phyloP scores from a whole-genome alignment of 169 alveolate genomes.

The Besnoitia besnoiti region DNA sequence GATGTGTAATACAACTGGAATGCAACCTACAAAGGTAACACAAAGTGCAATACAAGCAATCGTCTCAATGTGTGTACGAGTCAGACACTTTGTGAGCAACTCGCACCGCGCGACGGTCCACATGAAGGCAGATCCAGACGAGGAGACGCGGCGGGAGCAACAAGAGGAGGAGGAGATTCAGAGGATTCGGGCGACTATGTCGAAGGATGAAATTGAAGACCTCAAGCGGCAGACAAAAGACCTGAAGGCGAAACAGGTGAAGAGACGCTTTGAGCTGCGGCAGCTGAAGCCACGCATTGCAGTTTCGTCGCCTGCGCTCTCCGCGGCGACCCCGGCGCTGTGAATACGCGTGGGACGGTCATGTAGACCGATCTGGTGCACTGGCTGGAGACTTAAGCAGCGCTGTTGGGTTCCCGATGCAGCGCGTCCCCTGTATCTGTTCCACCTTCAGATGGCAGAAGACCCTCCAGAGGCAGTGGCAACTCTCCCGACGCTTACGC shows the following conservation, averaged over 20 bases:
- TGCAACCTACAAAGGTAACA: too few relatives aligned
- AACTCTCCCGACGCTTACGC: conserved; percentile 44
- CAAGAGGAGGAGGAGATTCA: conserved; percentile 34
- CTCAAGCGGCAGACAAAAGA: conserved; percentile 1
- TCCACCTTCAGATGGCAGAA: conserved; percentile 11
- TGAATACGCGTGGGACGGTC: too few relatives aligned
- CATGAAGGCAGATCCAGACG: conserved; percentile 40
- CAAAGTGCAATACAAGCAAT: too few relatives aligned
- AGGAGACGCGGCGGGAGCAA: conserved; percentile 1
- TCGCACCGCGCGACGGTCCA: conserved; percentile 62
- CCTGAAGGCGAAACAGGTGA: conserved; percentile 45
- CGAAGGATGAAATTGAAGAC: conserved; percentile 16
- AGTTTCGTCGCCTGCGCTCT: too few relatives aligned
- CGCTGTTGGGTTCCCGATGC: too few relatives aligned
- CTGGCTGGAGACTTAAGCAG: too few relatives aligned
- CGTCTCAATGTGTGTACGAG: neutral
- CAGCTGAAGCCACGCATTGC: too few relatives aligned
- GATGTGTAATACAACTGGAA: too few relatives aligned
- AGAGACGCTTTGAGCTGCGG: too few relatives aligned
- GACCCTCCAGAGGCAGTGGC: conserved; percentile 51
- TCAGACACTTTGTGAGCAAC: conserved; percentile 47
- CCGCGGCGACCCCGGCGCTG: too few relatives aligned
- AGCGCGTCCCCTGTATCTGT: too few relatives aligned
- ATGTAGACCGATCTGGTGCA: too few relatives aligned
- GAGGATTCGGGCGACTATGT: neutral